phyloP scores from a whole-genome alignment of 768 basidiomycete genomes.

The Myochromella boudieri region DNA sequence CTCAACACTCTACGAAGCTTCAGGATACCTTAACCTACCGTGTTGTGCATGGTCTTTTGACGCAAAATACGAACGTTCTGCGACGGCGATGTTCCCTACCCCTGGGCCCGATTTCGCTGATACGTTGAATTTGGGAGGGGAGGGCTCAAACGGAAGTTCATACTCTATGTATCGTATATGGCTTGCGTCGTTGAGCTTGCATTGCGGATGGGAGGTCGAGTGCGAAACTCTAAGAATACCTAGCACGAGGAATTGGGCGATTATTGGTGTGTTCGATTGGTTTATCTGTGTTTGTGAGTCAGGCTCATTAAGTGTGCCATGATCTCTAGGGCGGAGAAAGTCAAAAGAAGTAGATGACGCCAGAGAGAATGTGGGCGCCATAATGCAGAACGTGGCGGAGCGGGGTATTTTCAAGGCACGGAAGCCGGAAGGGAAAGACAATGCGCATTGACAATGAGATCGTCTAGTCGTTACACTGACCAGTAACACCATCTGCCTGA shows the following conservation, averaged over 20 bases:
- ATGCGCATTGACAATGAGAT: slow-evolving; percentile 10
- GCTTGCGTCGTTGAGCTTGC: slow-evolving; percentile 69
- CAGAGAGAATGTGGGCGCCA: slow-evolving; percentile 44
- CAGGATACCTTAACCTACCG: slow-evolving; percentile 81
- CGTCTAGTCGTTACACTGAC: too few species aligned
- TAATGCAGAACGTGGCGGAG: slow-evolving; percentile 54
- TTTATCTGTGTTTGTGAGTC: neutral
- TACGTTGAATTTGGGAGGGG: slow-evolving; percentile 59
- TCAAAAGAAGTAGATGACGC: slow-evolving; percentile 30
- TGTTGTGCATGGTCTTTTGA: slow-evolving; percentile 91
- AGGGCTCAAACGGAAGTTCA: slow-evolving; percentile 60
- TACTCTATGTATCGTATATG: slow-evolving; percentile 87
- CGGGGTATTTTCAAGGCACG: slow-evolving; percentile 75
- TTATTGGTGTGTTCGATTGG: slow-evolving; percentile 62
- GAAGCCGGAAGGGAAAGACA: slow-evolving; percentile 66
- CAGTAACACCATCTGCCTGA: too few species aligned
- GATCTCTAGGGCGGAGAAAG: slow-evolving; percentile 23
- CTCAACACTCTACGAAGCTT: slow-evolving; percentile 56
- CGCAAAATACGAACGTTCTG: slow-evolving; percentile 55
- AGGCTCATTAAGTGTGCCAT: neutral
- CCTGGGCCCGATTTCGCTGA: slow-evolving; percentile 26
- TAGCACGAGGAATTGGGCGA: slow-evolving; percentile 91
- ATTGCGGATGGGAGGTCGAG: slow-evolving; percentile 87
- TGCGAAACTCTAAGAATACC: slow-evolving; percentile 87
- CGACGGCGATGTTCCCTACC: slow-evolving; percentile 28